Evolutionary conservation across 441 rosid genomes (phyloP).

Genomic region (Pelargonium citronellum): DNA sequence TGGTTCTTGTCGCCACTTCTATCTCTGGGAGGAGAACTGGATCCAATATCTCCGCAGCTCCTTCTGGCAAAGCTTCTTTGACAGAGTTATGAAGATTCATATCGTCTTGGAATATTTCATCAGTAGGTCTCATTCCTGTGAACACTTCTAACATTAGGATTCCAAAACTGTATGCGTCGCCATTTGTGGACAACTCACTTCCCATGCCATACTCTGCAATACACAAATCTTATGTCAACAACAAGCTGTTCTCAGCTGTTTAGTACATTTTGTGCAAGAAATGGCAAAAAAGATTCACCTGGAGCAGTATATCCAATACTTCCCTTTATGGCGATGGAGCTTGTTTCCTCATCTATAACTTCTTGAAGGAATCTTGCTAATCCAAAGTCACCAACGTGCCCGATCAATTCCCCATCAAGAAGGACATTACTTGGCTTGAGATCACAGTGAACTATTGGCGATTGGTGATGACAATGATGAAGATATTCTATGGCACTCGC

Average conservation of each 20-base stretch:
- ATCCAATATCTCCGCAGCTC: background rate
- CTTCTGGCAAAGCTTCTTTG: background rate
- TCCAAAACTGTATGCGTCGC: background rate
- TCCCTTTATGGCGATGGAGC: background rate
- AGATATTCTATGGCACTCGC: background rate
- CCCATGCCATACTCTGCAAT: background rate
- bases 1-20: background rate
- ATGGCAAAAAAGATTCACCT: background rate
- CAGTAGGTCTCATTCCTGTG: background rate
- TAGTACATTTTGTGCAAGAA: too few species aligned
- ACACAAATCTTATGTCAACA: background rate
- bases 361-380: background rate
- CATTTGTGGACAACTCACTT: background rate
- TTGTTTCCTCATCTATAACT: accelerated
- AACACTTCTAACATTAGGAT: background rate
- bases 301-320: background rate
- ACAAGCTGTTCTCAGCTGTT: too few species aligned
- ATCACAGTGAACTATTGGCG: background rate
- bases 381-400: too few species aligned
- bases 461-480: conserved; percentile 5
- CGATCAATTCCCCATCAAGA: too few species aligned
- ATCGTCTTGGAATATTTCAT: background rate
- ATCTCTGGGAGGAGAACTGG: background rate
- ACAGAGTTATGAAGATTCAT: background rate
- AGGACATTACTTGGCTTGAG: background rate